Evolutionary conservation across 371 early-diverging fungal genomes (phyloP).

Genomic region (Sporodiniella umbellata): DNA sequence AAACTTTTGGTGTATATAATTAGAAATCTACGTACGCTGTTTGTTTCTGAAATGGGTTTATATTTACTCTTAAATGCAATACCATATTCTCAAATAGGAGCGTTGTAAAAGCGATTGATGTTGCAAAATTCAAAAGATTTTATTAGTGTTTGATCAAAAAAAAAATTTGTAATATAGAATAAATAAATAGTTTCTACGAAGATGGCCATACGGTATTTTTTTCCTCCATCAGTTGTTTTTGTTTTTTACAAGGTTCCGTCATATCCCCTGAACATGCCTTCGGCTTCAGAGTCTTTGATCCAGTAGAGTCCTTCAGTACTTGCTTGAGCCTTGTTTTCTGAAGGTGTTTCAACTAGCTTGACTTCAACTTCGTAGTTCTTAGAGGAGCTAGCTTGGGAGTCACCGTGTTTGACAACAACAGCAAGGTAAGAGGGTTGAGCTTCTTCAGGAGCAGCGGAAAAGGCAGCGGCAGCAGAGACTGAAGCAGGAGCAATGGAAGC

Average conservation of each 20-base stretch:
- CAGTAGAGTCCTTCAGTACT: not conserved
- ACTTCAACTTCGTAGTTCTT: not conserved
- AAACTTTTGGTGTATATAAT: too few relatives aligned
- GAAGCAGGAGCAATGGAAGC: too few relatives aligned
- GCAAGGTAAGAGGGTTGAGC: not conserved
- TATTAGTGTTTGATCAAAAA: not conserved
- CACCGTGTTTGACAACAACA: not conserved
- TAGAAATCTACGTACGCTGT: too few relatives aligned
- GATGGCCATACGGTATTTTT: too few relatives aligned
- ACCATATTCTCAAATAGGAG: too few relatives aligned
- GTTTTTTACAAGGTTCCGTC: not conserved
- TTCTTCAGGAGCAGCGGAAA: not conserved
- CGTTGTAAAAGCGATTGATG: too few relatives aligned
- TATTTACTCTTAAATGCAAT: too few relatives aligned
- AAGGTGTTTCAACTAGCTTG: not conserved
- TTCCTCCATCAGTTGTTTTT: too few relatives aligned
- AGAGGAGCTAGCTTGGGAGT: not conserved
- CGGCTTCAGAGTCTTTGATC: conserved; percentile 10
- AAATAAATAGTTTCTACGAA: not conserved
- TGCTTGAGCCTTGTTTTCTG: not conserved
- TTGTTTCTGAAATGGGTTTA: too few relatives aligned
- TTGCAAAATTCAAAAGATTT: too few relatives aligned
- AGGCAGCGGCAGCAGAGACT: not conserved
- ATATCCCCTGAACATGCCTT: conserved; percentile 10
- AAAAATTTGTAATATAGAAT: not conserved